Conservation (phyloP, 352 stramenopile species). For the Phytophthora multivora region DNA sequence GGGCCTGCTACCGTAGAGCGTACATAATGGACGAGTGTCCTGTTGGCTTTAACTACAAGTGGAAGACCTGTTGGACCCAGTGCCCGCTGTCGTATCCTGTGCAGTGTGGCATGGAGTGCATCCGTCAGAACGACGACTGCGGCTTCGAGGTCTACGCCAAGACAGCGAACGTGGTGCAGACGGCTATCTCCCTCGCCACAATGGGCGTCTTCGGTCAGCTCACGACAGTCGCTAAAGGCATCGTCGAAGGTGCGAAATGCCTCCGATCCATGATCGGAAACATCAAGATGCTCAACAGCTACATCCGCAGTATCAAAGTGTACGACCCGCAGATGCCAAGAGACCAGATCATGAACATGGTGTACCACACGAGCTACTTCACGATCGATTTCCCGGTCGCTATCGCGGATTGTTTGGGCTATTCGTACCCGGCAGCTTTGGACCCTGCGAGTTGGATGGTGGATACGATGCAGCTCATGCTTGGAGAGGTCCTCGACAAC, state of each 20-base stretch:
- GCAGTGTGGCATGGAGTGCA: slow-evolving; percentile 53
- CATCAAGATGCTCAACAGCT: slow-evolving; percentile 19
- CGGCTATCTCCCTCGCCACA: slow-evolving; percentile 32
- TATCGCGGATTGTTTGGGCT: slow-evolving; percentile 17
- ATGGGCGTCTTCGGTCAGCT: slow-evolving; percentile 38
- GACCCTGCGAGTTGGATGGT: slow-evolving; percentile 15
- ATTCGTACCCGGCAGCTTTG: slow-evolving; percentile 5
- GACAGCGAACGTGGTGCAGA: slow-evolving; percentile 30
- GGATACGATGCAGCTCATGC: slow-evolving; percentile 9
- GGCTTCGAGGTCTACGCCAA: slow-evolving; percentile 32
- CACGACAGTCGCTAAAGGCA: slow-evolving; percentile 4
- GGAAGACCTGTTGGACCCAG: slow-evolving; percentile 48
- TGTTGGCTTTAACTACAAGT: slow-evolving; percentile 30
- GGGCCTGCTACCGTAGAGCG: slow-evolving; percentile 24
- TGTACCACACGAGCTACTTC: slow-evolving; percentile 26
- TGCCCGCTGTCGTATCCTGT: slow-evolving; percentile 53
- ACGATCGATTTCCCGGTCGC: slow-evolving; percentile 24
- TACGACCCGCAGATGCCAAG: slow-evolving; percentile 12
- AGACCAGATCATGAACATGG: slow-evolving; percentile 20
- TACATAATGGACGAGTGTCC: slow-evolving; percentile 28
- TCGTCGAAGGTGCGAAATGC: slow-evolving; percentile 12
- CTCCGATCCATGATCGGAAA: slow-evolving; percentile 24
- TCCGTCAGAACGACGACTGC: slow-evolving; percentile 41
- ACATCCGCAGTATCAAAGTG: slow-evolving; percentile 15
- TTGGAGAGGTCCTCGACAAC: slow-evolving; percentile 11